Base-by-base conservation (phyloP, 164 flowering plant species). In the Piper betle region DNA sequence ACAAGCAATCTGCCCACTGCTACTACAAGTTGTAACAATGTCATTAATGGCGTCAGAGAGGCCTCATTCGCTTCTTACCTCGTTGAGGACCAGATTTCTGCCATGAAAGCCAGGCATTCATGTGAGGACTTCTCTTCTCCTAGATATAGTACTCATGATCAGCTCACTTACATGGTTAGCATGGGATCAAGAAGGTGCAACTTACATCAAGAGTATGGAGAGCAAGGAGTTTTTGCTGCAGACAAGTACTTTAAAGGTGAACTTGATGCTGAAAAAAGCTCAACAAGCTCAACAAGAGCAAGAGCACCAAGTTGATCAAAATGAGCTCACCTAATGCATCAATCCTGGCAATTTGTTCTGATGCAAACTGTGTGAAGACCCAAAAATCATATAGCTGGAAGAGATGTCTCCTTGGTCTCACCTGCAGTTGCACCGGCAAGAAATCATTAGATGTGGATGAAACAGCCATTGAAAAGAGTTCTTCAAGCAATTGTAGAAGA, bases 171-270 rank as follows among this genome's bases (percentile, higher is more conserved):
- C 19, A 39, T 42, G 46, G 71, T 60, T 8, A 74, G 57, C 37
- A 18, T 54, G 33, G 57, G 57, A 54, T 10, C 50, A 9, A 5
- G 50, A 43, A 73, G 73, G 67, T 71, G 33, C 33, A 25, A 25
- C 33, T 25, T 25, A 25, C 33, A 71, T 66, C 65, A 57, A 5
- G 78, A 74, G 20, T 83, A 86, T 57, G 79, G 71, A 39, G 96
- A 84, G 62, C 80, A 86, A 33, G 81, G 81, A 19, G 77, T 88
- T 5, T 88, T 89, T 50, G 71, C 75, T 50, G 96, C 93, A 0
- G 86, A 83, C 37, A 84, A 75, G 64, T 86, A 86, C 77, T 86
- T 89, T 76, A 80, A 69, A 55, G 85, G 82, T 53, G 78, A n/a
- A 37, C 50, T 78, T 19, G 78, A 78, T 41, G 73, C 63, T 17